Evolutionary conservation across 2,329 filamentous ascomycete species (phyloP).

Genomic region (Cercospora canescens): DNA sequence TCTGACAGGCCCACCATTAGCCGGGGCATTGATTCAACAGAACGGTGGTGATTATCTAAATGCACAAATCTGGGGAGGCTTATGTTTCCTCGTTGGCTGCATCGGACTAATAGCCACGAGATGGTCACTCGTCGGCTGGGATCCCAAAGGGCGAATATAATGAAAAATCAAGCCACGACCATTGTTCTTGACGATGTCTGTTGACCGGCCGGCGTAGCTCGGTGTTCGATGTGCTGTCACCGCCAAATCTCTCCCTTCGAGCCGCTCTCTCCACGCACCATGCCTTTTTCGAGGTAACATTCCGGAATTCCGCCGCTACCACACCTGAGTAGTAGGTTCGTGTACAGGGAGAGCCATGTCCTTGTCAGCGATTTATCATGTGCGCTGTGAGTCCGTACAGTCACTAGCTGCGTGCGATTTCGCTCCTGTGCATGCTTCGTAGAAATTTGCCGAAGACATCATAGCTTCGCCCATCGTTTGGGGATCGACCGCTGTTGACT

Average conservation of each 20-base stretch:
- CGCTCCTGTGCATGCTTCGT: neutral
- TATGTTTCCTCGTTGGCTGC: slow-evolving; percentile 31
- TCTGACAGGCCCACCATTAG: slow-evolving; percentile 49
- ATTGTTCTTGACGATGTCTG: neutral
- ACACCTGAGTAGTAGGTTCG: neutral
- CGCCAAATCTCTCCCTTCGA: neutral
- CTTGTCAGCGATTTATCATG: neutral
- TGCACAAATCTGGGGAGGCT: slow-evolving; percentile 49
- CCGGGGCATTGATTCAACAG: slow-evolving; percentile 46
- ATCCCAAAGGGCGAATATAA: slow-evolving; percentile 30
- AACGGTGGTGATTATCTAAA: slow-evolving; percentile 44
- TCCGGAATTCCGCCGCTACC: neutral
- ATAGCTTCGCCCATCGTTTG: neutral
- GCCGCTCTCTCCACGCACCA: neutral
- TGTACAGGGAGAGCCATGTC: neutral
- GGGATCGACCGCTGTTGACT: neutral
- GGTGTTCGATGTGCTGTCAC: neutral
- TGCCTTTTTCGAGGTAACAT: neutral
- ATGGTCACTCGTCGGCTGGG: slow-evolving; percentile 32
- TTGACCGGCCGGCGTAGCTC: neutral
- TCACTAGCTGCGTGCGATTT: neutral
- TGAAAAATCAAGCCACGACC: neutral
- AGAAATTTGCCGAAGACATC: neutral
- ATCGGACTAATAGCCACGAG: slow-evolving; percentile 31
- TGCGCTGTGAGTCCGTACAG: neutral